Percentiles rank a stretch among this genome's conserved stretches.
phyloP scores from a whole-genome alignment of 2,329 filamentous ascomycete species.

The Conoideocrella luteorostrata region DNA sequence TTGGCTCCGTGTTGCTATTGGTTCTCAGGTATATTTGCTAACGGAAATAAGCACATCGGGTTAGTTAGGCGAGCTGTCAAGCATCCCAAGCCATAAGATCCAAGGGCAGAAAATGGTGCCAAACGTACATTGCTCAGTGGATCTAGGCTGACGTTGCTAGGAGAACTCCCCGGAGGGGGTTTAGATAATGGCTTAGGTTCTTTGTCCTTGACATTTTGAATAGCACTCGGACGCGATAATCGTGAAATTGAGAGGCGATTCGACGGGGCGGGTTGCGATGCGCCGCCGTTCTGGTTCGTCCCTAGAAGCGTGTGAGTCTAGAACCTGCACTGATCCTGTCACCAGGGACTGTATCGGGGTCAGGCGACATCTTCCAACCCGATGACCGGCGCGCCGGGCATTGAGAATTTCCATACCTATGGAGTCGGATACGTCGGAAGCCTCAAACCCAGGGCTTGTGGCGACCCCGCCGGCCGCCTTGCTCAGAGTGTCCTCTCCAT shows the following conservation, averaged over 20 bases:
- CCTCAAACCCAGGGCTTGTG: conserved; percentile 17
- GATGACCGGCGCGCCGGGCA: neutral
- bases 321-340: neutral
- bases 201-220: conserved; percentile 31
- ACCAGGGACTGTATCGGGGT: neutral
- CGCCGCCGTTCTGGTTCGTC: conserved; percentile 6
- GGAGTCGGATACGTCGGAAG: conserved; percentile 21
- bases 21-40: conserved; percentile 35
- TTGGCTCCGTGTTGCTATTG: conserved; percentile 30
- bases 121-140: conserved; percentile 30
- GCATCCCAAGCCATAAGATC: no score
- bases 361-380: neutral
- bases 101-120: neutral
- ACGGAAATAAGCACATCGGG: neutral
- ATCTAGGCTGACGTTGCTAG: conserved; percentile 25
- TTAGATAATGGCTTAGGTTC: conserved; percentile 22
- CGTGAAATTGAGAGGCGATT: conserved; percentile 16
- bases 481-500: conserved; percentile 20
- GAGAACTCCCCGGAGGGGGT: conserved; percentile 18
- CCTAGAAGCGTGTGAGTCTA: conserved; percentile 6
- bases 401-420: conserved; percentile 20
- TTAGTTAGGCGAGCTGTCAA: neutral
- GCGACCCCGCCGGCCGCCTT: conserved; percentile 18
- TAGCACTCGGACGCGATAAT: conserved; percentile 55
- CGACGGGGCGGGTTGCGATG: conserved; percentile 10